Conservation (phyloP, 345 rosid species). For the Psidium friedrichsthalianum region DNA sequence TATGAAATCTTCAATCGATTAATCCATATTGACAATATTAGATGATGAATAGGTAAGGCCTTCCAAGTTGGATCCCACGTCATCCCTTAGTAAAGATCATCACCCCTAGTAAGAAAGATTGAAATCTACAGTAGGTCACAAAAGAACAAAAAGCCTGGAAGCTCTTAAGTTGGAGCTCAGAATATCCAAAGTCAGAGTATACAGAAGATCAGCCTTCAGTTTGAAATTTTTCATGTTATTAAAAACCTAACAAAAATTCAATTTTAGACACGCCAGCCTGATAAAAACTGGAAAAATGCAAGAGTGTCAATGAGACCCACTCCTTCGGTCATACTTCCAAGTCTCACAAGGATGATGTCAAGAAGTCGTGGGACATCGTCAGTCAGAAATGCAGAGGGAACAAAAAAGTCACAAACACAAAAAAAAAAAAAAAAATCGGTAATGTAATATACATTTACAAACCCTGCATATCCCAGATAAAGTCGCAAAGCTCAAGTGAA, state of each 20-base stretch:
- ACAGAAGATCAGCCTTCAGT: too few species aligned
- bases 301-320: neutral
- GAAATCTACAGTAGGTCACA: too few species aligned
- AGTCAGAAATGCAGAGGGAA: slow-evolving; percentile 17
- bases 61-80: too few species aligned
- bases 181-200: too few species aligned
- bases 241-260: neutral
- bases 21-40: too few species aligned
- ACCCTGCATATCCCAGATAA: neutral
- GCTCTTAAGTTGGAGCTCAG: too few species aligned
- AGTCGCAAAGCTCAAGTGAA: neutral
- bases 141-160: too few species aligned
- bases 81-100: too few species aligned
- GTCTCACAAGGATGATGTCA: neutral
- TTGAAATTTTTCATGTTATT: too few species aligned
- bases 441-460: neutral
- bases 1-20: too few species aligned
- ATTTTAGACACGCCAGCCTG: neutral
- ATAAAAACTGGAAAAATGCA: neutral
- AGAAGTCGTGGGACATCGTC: neutral
- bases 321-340: neutral
- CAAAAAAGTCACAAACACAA: slow-evolving; percentile 7
- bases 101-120: too few species aligned
- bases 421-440: neutral
- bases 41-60: too few species aligned